Percentiles rank a stretch among this genome's conserved stretches.
Conservation (phyloP, 2,329 filamentous ascomycete species). For the Diaporthe longicolla region DNA sequence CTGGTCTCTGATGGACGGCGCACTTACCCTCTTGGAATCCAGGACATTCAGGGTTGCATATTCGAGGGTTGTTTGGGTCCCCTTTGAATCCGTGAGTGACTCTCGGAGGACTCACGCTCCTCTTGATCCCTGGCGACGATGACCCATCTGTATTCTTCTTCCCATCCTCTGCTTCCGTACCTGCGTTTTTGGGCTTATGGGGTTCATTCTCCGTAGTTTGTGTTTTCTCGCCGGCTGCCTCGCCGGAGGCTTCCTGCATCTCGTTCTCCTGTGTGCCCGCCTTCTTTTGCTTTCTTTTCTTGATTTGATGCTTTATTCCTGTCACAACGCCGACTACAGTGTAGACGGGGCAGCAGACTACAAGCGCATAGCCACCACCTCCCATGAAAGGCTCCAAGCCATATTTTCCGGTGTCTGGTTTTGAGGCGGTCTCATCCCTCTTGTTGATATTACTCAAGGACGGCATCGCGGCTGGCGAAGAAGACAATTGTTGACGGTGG, state of each 20-base stretch:
- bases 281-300: not conserved
- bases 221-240: not conserved
- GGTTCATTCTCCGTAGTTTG: not conserved
- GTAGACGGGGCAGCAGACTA: slow-evolving; percentile 15
- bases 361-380: not conserved
- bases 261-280: not conserved
- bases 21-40: not conserved
- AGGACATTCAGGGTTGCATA: slow-evolving; percentile 4
- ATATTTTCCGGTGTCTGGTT: slow-evolving; percentile 17
- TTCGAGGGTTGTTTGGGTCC: not conserved
- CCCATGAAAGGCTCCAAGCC: slow-evolving; percentile 20
- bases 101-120: not conserved
- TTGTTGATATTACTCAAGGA: slow-evolving; percentile 2
- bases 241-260: not conserved
- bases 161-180: not conserved
- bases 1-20: not conserved
- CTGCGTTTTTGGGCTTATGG: not conserved
- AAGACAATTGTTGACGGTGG: not conserved
- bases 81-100: slow-evolving; percentile 4
- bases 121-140: not conserved
- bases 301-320: not conserved
- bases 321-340: not conserved
- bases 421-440: slow-evolving; percentile 16
- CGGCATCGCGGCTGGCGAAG: not conserved
- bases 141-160: not conserved